A percentile compares a stretch with the other conserved stretches of the same genome.
Evolutionary conservation across 164 flowering plant species (phyloP).

Genomic region (Chimonanthus salicifolius): DNA sequence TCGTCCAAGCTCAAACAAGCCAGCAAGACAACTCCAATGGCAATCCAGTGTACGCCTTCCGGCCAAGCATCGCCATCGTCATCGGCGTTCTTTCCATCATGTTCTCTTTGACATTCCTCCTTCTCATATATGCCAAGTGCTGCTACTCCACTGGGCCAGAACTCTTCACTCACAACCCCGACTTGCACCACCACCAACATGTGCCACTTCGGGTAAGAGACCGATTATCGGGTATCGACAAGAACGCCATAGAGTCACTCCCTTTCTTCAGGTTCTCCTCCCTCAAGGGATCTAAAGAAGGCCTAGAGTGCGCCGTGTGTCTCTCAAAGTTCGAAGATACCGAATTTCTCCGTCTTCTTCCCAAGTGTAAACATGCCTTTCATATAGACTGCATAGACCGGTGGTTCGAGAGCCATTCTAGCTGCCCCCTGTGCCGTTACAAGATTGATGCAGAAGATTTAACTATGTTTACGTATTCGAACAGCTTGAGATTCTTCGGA

Average conservation of each 20-base stretch:
- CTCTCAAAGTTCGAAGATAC: conserved; percentile 67
- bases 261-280: conserved; percentile 84
- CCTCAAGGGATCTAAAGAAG: conserved; percentile 61
- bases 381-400: conserved; percentile 74
- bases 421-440: conserved; percentile 78
- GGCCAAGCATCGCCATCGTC: conserved; percentile 72
- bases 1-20: not conserved
- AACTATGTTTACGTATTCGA: conserved; percentile 32
- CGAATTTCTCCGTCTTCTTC: conserved; percentile 68
- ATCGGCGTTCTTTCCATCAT: conserved; percentile 55
- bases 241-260: conserved; percentile 66
- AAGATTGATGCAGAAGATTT: conserved; percentile 46
- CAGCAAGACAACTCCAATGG: not conserved
- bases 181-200: not conserved
- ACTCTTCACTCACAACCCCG: not conserved
- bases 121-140: conserved; percentile 62
- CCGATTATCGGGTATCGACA: conserved; percentile 67
- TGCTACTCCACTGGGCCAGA: conserved; percentile 32
- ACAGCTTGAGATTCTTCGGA: conserved; percentile 27
- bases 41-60: conserved; percentile 19
- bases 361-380: conserved; percentile 85
- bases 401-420: conserved; percentile 89
- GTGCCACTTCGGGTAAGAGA: not conserved
- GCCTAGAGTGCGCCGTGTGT: conserved; percentile 86
- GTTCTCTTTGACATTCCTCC: conserved; percentile 54